phyloP scores from a whole-genome alignment of 2,329 filamentous ascomycete genomes.

The Ophiostoma triangulosporum region DNA sequence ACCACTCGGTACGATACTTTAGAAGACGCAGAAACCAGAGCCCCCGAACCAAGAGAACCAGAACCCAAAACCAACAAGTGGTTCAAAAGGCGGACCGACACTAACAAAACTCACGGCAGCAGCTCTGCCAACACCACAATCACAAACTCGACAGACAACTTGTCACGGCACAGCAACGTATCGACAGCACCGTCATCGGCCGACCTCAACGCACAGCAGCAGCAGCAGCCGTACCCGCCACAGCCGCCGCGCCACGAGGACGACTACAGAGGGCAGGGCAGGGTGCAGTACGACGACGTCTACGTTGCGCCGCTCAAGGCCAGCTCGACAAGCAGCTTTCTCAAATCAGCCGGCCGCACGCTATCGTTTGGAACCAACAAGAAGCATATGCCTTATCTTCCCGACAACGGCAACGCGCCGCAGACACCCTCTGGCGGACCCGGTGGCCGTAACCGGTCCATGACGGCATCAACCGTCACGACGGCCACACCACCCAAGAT shows the following conservation, averaged over 20 bases:
- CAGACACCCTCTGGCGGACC: constrained; percentile 18
- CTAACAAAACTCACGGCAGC: constrained; percentile 32
- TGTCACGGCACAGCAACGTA: constrained; percentile 47
- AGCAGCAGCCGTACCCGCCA: constrained; percentile 3
- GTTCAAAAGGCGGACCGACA: background rate
- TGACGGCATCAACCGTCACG: constrained; percentile 39
- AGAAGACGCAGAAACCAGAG: background rate
- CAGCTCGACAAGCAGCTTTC: constrained; percentile 32
- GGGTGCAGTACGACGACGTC: constrained; percentile 26
- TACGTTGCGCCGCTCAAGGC: constrained; percentile 33
- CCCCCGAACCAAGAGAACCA: background rate
- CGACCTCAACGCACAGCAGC: constrained; percentile 24
- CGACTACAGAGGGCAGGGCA: constrained; percentile 25
- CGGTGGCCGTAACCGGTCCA: constrained; percentile 30
- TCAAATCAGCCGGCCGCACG: constrained; percentile 43
- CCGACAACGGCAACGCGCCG: constrained; percentile 22
- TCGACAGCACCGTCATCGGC: constrained; percentile 49
- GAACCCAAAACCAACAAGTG: background rate
- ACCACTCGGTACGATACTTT: constrained; percentile 33
- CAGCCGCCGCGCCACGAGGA: constrained; percentile 17
- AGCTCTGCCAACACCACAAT: constrained; percentile 49
- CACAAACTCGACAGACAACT: constrained; percentile 44
- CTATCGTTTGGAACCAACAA: constrained; percentile 47
- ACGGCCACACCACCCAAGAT: constrained; percentile 39
- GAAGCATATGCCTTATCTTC: constrained; percentile 28